Percentiles rank a stretch among this genome's conserved stretches.
Evolutionary conservation across 768 basidiomycete species (phyloP).

Genomic region (Boletus huronensis): DNA sequence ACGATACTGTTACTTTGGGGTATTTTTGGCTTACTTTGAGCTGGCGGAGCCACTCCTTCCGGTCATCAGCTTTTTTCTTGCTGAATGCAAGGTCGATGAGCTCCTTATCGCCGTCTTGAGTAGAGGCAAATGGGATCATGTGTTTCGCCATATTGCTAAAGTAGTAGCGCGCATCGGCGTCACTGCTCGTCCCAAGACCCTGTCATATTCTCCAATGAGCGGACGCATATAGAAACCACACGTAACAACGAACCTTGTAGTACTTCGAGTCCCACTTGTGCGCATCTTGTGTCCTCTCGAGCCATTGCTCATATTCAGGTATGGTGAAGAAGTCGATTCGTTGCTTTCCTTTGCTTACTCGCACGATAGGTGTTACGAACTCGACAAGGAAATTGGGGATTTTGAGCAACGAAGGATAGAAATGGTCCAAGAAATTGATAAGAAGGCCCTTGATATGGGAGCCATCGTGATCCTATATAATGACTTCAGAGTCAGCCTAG

Average conservation of each 20-base stretch:
- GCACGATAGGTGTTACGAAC: constrained; percentile 97
- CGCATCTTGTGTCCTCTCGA: constrained; percentile 68
- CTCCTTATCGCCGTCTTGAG: constrained; percentile 76
- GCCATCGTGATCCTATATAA: constrained; percentile 90
- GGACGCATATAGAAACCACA: neutral
- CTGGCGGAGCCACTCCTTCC: constrained; percentile 96
- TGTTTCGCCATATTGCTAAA: constrained; percentile 91
- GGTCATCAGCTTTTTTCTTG: constrained; percentile 98
- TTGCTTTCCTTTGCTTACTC: constrained; percentile 80
- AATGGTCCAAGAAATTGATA: constrained; percentile 97
- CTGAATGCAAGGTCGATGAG: constrained; percentile 98
- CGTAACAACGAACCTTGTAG: constrained; percentile 75
- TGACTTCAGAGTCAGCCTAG: neutral
- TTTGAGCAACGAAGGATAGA: constrained; percentile 91
- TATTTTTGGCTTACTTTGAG: constrained; percentile 58
- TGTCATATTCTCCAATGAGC: constrained; percentile 30
- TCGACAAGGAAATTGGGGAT: constrained; percentile 92
- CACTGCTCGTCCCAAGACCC: constrained; percentile 95
- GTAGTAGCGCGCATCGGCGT: constrained; percentile 88
- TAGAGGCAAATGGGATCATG: constrained; percentile 86
- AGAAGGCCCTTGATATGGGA: constrained; percentile 99
- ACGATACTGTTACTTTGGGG: neutral
- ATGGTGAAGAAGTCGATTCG: constrained; percentile 92
- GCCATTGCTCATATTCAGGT: constrained; percentile 94
- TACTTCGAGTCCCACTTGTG: constrained; percentile 92